Percentiles rank a stretch among this genome's conserved stretches.
Evolutionary conservation across 2,329 filamentous ascomycete genomes (phyloP).

Genomic region (Escovopsis sp.): DNA sequence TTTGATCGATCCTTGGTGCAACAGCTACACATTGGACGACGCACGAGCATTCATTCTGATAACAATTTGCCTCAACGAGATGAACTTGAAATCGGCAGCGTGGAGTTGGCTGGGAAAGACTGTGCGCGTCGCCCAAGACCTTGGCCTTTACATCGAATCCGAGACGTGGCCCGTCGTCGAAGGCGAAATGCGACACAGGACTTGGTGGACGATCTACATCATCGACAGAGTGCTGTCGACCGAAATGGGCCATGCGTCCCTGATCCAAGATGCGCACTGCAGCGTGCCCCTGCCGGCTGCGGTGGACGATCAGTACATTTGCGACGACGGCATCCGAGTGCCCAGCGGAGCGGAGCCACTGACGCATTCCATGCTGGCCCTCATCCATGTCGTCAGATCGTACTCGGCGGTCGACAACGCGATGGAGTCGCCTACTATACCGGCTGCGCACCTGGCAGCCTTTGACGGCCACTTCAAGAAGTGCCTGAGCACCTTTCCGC

Average conservation of each 20-base stretch:
- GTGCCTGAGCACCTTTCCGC: conserved; percentile 62
- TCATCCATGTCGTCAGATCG: conserved; percentile 69
- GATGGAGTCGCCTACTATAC: conserved; percentile 52
- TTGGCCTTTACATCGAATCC: conserved; percentile 65
- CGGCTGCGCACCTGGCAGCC: conserved; percentile 51
- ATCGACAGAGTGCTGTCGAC: conserved; percentile 71
- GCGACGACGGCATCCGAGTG: conserved; percentile 38
- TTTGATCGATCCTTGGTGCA: conserved; percentile 67
- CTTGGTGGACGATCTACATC: conserved; percentile 92
- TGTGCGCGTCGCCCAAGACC: conserved; percentile 66
- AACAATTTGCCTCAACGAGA: conserved; percentile 68
- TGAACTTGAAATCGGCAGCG: conserved; percentile 71
- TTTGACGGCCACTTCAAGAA: conserved; percentile 70
- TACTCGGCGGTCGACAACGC: conserved; percentile 60
- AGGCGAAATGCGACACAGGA: conserved; percentile 68
- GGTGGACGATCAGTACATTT: conserved; percentile 66
- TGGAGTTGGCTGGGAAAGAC: conserved; percentile 77
- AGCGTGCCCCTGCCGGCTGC: conserved; percentile 67
- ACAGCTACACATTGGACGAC: conserved; percentile 62
- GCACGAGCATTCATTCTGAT: conserved; percentile 58
- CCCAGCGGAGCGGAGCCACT: conserved; percentile 38
- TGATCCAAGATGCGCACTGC: conserved; percentile 81
- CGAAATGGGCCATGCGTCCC: conserved; percentile 63
- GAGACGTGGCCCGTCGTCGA: conserved; percentile 62
- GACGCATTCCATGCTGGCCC: conserved; percentile 58